A percentile compares a stretch with the other conserved stretches of the same genome.
phyloP scores from a whole-genome alignment of 306 rosid species.

The Casuarina equisetifolia region DNA sequence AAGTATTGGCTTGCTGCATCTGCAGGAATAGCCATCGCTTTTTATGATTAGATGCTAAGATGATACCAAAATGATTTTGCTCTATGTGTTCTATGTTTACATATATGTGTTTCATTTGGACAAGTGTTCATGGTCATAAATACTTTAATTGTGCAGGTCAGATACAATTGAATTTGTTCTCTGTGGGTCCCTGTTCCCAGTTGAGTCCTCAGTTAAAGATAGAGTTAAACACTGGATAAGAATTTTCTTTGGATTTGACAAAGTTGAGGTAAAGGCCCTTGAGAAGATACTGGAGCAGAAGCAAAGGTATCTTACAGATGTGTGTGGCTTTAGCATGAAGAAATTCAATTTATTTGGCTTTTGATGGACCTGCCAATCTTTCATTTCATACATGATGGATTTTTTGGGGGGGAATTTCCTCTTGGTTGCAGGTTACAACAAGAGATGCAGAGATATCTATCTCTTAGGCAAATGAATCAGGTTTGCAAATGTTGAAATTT shows the following conservation, averaged over 20 bases:
- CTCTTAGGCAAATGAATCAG: slow-evolving; percentile 72
- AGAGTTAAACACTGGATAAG: slow-evolving; percentile 81
- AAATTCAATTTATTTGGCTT: slow-evolving; percentile 14
- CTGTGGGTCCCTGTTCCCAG: slow-evolving; percentile 80
- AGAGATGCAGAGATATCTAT: slow-evolving; percentile 94
- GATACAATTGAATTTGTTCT: slow-evolving; percentile 84
- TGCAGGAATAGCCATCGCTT: neutral
- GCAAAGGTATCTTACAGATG: slow-evolving; percentile 61
- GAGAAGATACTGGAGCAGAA: slow-evolving; percentile 97
- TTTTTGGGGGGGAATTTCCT: slow-evolving; percentile 39
- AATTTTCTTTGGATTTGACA: slow-evolving; percentile 73
- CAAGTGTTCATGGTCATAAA: slow-evolving; percentile 11
- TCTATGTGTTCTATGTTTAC: neutral
- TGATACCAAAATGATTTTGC: neutral
- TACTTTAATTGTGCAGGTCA: slow-evolving; percentile 61
- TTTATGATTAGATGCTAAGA: neutral
- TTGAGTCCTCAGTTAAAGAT: slow-evolving; percentile 58
- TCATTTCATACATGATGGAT: slow-evolving; percentile 36
- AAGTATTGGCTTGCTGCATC: neutral
- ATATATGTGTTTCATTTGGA: neutral
- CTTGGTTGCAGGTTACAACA: slow-evolving; percentile 81
- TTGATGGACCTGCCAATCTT: slow-evolving; percentile 26
- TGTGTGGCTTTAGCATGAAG: slow-evolving; percentile 28
- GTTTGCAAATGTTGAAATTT: slow-evolving; percentile 49
- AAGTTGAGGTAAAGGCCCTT: slow-evolving; percentile 94